phyloP scores from a whole-genome alignment of 345 rosid species.

The Salix udensis region DNA sequence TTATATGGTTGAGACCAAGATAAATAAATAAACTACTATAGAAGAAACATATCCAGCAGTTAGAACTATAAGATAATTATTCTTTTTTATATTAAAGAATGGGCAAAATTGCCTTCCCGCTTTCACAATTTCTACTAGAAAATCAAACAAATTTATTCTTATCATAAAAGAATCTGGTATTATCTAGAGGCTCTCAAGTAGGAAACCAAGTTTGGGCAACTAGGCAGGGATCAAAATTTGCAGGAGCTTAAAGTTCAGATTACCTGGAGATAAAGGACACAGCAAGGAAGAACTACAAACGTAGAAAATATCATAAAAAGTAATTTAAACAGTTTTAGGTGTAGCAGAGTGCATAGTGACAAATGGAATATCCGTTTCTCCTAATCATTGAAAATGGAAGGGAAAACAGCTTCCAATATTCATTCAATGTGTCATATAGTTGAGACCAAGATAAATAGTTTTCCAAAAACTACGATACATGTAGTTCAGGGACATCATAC shows the following conservation, averaged over 20 bases:
- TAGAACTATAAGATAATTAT: not conserved
- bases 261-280: not conserved
- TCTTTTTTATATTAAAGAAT: not conserved
- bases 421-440: not conserved
- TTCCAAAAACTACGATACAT: slow-evolving; percentile 3
- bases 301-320: not conserved
- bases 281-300: not conserved
- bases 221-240: not conserved
- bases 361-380: not conserved
- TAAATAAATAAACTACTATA: not conserved
- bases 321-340: not conserved
- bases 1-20: not conserved
- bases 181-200: not conserved
- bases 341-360: not conserved
- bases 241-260: not conserved
- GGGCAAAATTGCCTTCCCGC: not conserved
- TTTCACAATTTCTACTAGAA: not conserved
- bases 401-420: not conserved
- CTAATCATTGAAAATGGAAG: not conserved
- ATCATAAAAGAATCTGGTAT: not conserved
- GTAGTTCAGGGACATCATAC: slow-evolving; percentile 39
- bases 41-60: not conserved
- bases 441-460: slow-evolving; percentile 7
- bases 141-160: not conserved
- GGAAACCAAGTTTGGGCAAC: not conserved